These are phyloP conservation scores for Goffeauzyma gilvescens DNA, from an alignment of 768 basidiomycete genomes.

Conservation along the genomic window DNA sequence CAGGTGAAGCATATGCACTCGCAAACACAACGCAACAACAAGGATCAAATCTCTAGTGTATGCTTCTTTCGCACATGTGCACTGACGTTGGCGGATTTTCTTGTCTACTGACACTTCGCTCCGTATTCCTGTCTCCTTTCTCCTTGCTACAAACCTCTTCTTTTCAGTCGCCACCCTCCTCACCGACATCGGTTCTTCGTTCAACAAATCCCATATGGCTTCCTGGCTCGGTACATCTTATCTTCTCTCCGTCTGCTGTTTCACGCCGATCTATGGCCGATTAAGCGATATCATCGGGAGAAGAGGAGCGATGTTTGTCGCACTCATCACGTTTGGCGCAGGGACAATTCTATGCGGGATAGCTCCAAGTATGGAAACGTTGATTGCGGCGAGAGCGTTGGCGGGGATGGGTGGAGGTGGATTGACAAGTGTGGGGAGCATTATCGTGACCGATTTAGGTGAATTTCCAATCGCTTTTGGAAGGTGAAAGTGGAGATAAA, in stretches of 20 bases:
- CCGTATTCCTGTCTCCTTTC: no score
- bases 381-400: conserved; percentile 62
- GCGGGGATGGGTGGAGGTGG: conserved; percentile 78
- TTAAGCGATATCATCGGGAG: conserved; percentile 37
- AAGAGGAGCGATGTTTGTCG: conserved; percentile 70
- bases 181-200: conserved; percentile 8
- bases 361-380: conserved; percentile 62
- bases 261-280: conserved; percentile 45
- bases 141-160: no score
- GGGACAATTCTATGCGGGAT: conserved; percentile 44
- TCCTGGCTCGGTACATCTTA: conserved; percentile 28
- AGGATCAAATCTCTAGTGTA: no score
- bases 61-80: no score
- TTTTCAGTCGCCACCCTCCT: conserved; percentile 8
- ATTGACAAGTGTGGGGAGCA: conserved; percentile 8
- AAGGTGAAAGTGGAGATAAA: no score
- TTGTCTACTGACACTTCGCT: no score
- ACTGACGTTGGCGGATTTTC: no score
- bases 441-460: conserved; percentile 12
- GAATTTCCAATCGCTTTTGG: background rate
- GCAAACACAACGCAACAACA: no score
- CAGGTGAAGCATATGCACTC: no score
- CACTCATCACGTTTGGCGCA: conserved; percentile 56
- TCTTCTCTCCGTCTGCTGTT: conserved; percentile 31
- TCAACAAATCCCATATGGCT: conserved; percentile 17